Percentiles rank a stretch among this genome's conserved stretches.
Evolutionary conservation across 2,329 filamentous ascomycete genomes (phyloP).

Genomic region (Ophiostoma novo-ulmi): DNA sequence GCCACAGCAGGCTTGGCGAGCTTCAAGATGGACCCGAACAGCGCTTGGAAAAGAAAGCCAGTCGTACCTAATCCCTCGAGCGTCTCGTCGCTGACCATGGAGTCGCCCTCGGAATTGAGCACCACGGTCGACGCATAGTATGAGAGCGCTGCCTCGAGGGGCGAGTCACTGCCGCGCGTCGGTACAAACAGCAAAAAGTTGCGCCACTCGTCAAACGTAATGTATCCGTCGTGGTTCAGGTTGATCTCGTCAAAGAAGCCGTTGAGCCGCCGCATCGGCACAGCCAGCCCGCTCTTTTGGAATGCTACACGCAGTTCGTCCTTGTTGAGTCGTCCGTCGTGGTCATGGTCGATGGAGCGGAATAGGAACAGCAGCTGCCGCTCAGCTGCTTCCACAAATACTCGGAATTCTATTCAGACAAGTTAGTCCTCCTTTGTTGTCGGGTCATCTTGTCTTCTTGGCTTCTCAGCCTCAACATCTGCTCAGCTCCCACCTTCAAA

Average conservation of each 20-base stretch:
- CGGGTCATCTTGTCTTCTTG: no score
- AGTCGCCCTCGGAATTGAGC: slow-evolving; percentile 90
- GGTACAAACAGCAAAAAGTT: slow-evolving; percentile 92
- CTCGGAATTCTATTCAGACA: slow-evolving; percentile 67
- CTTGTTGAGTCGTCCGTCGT: slow-evolving; percentile 81
- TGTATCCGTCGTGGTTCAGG: slow-evolving; percentile 77
- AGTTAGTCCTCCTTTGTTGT: not conserved
- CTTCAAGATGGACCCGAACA: slow-evolving; percentile 71
- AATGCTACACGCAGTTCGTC: slow-evolving; percentile 78
- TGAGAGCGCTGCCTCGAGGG: slow-evolving; percentile 75
- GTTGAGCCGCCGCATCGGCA: slow-evolving; percentile 71
- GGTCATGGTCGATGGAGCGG: slow-evolving; percentile 76
- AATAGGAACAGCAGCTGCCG: slow-evolving; percentile 77
- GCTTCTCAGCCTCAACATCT: no score
- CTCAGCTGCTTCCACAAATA: slow-evolving; percentile 84
- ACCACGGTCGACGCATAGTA: slow-evolving; percentile 89
- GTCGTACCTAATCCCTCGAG: slow-evolving; percentile 91
- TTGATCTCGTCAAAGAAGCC: slow-evolving; percentile 89
- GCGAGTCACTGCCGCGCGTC: slow-evolving; percentile 57
- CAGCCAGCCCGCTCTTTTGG: slow-evolving; percentile 67
- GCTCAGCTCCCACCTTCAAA: slow-evolving; percentile 62
- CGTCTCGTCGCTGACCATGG: slow-evolving; percentile 82
- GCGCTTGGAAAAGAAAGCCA: slow-evolving; percentile 62
- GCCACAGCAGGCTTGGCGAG: slow-evolving; percentile 44
- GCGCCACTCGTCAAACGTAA: slow-evolving; percentile 93